A percentile compares a stretch with the other conserved stretches of the same genome.
Evolutionary conservation across 176 grass and related monocot species (phyloP).

Genomic region (Cymbopogon citratus): DNA sequence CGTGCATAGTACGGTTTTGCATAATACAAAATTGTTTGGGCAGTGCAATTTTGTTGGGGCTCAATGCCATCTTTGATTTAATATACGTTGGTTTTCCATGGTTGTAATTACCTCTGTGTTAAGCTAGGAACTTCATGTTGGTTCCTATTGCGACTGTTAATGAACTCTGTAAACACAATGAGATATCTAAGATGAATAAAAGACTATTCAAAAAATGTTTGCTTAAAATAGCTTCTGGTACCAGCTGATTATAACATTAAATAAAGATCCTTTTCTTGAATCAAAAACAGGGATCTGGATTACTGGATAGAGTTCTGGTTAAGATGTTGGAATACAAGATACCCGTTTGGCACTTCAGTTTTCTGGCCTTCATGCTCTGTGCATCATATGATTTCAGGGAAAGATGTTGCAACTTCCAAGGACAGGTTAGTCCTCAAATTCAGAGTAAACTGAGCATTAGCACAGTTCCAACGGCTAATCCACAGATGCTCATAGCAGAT

Average conservation of each 20-base stretch:
- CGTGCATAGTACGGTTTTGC: background rate
- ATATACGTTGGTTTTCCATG: background rate
- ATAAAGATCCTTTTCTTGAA: too few species aligned
- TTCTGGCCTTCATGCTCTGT: background rate
- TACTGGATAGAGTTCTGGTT: background rate
- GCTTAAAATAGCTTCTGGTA: background rate
- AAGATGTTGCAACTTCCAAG: background rate
- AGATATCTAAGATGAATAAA: background rate
- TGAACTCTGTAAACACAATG: background rate
- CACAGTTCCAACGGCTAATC: background rate
- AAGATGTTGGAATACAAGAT: background rate
- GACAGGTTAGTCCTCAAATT: background rate
- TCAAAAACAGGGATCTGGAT: background rate
- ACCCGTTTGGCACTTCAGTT: background rate
- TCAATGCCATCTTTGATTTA: background rate
- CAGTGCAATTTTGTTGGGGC: background rate
- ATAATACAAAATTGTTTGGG: background rate
- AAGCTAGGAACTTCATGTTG: background rate
- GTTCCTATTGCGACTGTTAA: background rate
- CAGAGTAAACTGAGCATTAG: too few species aligned
- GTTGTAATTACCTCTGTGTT: background rate
- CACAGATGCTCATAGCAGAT: too few species aligned
- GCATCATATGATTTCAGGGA: background rate
- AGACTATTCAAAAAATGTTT: background rate
- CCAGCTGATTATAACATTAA: background rate